A percentile compares a stretch with the other conserved stretches of the same genome.
Evolutionary conservation across 2,329 filamentous ascomycete species (phyloP).

Genomic region (Colletotrichum limetticola): DNA sequence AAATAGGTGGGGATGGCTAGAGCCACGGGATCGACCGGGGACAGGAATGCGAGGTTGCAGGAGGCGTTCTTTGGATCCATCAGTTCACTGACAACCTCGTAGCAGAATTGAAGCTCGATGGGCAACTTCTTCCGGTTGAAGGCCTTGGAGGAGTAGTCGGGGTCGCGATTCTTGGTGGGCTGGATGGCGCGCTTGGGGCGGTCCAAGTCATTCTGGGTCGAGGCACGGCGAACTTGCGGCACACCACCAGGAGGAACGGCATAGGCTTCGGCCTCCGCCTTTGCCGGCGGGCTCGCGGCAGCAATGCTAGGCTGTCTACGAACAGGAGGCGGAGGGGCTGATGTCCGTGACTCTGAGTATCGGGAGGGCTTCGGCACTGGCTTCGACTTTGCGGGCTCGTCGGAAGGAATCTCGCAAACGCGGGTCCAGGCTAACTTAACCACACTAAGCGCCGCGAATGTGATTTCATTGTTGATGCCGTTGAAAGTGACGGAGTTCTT

Average conservation of each 20-base stretch:
- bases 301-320: conserved; percentile 42
- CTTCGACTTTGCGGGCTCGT: conserved; percentile 70
- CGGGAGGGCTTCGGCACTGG: conserved; percentile 57
- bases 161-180: conserved; percentile 87
- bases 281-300: conserved; percentile 49
- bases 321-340: conserved; percentile 43
- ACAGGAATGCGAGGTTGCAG: conserved; percentile 79
- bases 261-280: conserved; percentile 62
- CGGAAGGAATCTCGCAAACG: conserved; percentile 54
- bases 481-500: conserved; percentile 87
- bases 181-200: conserved; percentile 95
- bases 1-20: conserved; percentile 94
- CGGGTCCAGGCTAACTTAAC: conserved; percentile 66
- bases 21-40: conserved; percentile 91
- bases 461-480: conserved; percentile 79
- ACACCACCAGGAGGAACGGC: conserved; percentile 82
- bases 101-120: conserved; percentile 89
- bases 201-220: conserved; percentile 77
- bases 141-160: conserved; percentile 82
- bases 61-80: conserved; percentile 76
- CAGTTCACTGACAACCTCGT: conserved; percentile 82
- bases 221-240: conserved; percentile 87
- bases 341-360: conserved; percentile 56
- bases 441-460: conserved; percentile 63
- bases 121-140: conserved; percentile 94